Conservation (phyloP, 805 yeast species). For the Ogataea thermomethanolica region DNA sequence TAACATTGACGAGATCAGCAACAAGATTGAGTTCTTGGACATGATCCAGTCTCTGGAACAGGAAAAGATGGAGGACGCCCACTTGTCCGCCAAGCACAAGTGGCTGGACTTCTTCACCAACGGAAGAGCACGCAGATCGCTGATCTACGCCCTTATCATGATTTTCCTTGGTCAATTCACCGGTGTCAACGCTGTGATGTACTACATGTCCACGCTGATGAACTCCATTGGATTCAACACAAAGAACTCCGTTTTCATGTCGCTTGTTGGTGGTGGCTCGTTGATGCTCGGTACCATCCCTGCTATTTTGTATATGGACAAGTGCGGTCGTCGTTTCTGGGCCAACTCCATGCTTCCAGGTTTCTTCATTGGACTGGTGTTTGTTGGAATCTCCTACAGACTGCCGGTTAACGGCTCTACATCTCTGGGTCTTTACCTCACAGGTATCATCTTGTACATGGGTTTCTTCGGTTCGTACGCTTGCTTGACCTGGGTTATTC, state of each 20-base stretch:
- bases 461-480: conserved; percentile 66
- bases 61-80: conserved; percentile 35
- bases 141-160: conserved; percentile 56
- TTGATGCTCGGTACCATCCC: conserved; percentile 63
- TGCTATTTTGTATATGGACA: conserved; percentile 56
- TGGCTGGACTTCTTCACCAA: conserved; percentile 51
- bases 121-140: conserved; percentile 60
- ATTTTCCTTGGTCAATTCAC: conserved; percentile 61
- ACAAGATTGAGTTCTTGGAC: conserved; percentile 53
- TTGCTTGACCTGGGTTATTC: conserved; percentile 65
- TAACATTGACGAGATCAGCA: conserved; percentile 39
- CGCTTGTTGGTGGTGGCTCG: conserved; percentile 67
- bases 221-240: conserved; percentile 49
- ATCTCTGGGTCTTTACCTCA: conserved; percentile 56
- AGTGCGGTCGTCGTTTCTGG: conserved; percentile 58
- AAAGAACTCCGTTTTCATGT: conserved; percentile 58
- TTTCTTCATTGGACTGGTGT: conserved; percentile 55
- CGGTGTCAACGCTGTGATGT: conserved; percentile 65
- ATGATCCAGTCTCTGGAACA: conserved; percentile 50
- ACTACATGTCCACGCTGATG: conserved; percentile 60
- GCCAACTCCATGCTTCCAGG: conserved; percentile 52
- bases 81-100: conserved; percentile 34
- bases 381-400: conserved; percentile 57
- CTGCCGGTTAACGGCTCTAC: conserved; percentile 41
- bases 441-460: conserved; percentile 63